Evolutionary conservation across 768 basidiomycete genomes (phyloP).

Genomic region (Lactarius vividus): DNA sequence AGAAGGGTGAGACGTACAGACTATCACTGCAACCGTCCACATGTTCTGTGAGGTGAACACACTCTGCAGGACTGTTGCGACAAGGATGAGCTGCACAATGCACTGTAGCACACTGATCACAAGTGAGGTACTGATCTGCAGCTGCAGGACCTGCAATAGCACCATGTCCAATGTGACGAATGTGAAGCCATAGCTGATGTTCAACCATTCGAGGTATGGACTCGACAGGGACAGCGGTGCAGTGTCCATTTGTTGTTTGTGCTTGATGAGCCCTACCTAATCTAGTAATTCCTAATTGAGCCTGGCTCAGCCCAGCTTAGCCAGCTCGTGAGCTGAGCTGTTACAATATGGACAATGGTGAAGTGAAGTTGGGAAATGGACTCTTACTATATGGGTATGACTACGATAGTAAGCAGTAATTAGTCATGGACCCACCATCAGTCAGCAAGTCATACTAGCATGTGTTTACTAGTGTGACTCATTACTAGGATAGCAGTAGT

Average conservation of each 20-base stretch:
- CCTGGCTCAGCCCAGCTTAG: too few species aligned
- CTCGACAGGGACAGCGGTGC: slow-evolving; percentile 24
- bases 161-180: slow-evolving; percentile 74
- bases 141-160: slow-evolving; percentile 59
- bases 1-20: slow-evolving; percentile 46
- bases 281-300: too few species aligned
- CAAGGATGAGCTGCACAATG: slow-evolving; percentile 70
- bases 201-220: slow-evolving; percentile 57
- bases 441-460: too few species aligned
- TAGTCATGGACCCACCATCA: too few species aligned
- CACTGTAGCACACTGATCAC: slow-evolving; percentile 71
- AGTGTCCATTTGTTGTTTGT: slow-evolving; percentile 34
- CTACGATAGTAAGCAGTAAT: too few species aligned
- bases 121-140: slow-evolving; percentile 68
- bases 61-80: slow-evolving; percentile 64
- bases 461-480: too few species aligned
- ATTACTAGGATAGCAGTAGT: too few species aligned
- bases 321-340: too few species aligned
- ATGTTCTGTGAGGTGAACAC: slow-evolving; percentile 76
- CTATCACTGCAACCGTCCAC: slow-evolving; percentile 72
- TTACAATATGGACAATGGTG: too few species aligned
- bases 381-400: too few species aligned
- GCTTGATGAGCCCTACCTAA: too few species aligned
- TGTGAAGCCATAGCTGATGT: slow-evolving; percentile 69
- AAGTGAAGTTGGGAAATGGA: too few species aligned